Percentiles rank a stretch among this genome's conserved stretches.
These are phyloP conservation scores for Carex pumila DNA, from an alignment of 176 grass and related monocot species.

Conservation along the genomic window DNA sequence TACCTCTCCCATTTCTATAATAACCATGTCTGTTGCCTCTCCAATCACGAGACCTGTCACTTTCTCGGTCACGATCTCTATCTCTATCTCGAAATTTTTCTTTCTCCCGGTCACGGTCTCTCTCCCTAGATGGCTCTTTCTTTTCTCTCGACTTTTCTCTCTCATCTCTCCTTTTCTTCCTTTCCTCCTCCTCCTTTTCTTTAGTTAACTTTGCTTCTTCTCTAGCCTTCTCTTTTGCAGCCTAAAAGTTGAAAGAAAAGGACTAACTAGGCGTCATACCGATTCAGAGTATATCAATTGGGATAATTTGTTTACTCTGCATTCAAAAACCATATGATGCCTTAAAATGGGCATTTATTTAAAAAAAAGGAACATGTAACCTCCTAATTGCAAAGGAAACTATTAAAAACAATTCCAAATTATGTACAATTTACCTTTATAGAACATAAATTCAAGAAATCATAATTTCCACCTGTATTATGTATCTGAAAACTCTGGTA, in stretches of 20 bases:
- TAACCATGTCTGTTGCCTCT: conserved; percentile 43
- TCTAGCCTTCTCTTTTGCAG: conserved; percentile 44
- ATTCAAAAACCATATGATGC: background rate
- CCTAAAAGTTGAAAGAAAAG: conserved; percentile 32
- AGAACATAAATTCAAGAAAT: background rate
- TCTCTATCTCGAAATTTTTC: conserved; percentile 44
- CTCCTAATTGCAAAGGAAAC: background rate
- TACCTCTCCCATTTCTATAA: conserved; percentile 66
- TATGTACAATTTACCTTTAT: background rate
- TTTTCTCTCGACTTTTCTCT: conserved; percentile 33
- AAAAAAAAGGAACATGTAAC: background rate
- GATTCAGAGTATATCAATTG: conserved; percentile 6
- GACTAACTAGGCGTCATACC: conserved; percentile 18
- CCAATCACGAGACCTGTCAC: conserved; percentile 48
- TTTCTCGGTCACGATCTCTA: conserved; percentile 39
- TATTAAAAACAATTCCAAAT: background rate
- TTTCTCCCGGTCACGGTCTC: conserved; percentile 38
- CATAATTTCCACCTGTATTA: background rate
- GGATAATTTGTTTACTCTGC: conserved; percentile 11
- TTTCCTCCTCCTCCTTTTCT: conserved; percentile 60
- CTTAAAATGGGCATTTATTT: background rate
- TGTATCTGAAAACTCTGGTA: background rate
- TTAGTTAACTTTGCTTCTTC: conserved; percentile 69
- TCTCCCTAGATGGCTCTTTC: conserved; percentile 45
- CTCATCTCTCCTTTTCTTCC: conserved; percentile 48